Evolutionary conservation across 306 rosid genomes (phyloP).

Genomic region (Cicer chorassanicum): DNA sequence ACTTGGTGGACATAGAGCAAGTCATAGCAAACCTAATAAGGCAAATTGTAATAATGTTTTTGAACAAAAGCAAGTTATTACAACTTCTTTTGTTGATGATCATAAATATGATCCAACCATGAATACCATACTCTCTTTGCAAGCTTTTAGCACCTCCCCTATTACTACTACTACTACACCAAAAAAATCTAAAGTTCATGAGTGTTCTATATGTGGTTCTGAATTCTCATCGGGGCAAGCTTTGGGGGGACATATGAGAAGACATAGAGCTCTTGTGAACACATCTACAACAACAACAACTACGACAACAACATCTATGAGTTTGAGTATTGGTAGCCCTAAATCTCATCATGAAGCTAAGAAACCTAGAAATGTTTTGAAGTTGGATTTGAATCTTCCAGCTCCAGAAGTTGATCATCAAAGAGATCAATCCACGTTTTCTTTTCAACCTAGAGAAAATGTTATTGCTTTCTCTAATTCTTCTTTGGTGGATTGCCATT

Average conservation of each 20-base stretch:
- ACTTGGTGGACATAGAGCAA: conserved; percentile 91
- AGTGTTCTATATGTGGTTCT: conserved; percentile 78
- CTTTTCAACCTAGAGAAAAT: conserved; percentile 56
- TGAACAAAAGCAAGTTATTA: conserved; percentile 38
- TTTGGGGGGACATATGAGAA: conserved; percentile 93
- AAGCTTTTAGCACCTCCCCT: conserved; percentile 9
- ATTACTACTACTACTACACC: background rate
- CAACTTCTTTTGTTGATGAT: conserved; percentile 7
- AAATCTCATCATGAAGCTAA: conserved; percentile 38
- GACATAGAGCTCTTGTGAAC: conserved; percentile 64
- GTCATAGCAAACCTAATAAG: conserved; percentile 72
- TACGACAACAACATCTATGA: background rate
- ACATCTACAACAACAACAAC: background rate
- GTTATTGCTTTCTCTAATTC: conserved; percentile 74
- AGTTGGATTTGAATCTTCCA: conserved; percentile 86
- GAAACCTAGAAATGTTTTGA: conserved; percentile 58
- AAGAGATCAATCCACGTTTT: conserved; percentile 50
- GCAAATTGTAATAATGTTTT: background rate
- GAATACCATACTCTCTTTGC: conserved; percentile 62
- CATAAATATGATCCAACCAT: conserved; percentile 42
- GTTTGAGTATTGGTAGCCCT: conserved; percentile 21
- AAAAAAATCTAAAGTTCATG: conserved; percentile 64
- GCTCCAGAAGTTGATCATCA: conserved; percentile 70
- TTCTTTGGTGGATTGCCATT: conserved; percentile 80
- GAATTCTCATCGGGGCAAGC: conserved; percentile 94